A percentile compares a stretch with the other conserved stretches of the same genome.
Evolutionary conservation across 164 flowering plant species (phyloP).

Genomic region (Liquidambar formosana): DNA sequence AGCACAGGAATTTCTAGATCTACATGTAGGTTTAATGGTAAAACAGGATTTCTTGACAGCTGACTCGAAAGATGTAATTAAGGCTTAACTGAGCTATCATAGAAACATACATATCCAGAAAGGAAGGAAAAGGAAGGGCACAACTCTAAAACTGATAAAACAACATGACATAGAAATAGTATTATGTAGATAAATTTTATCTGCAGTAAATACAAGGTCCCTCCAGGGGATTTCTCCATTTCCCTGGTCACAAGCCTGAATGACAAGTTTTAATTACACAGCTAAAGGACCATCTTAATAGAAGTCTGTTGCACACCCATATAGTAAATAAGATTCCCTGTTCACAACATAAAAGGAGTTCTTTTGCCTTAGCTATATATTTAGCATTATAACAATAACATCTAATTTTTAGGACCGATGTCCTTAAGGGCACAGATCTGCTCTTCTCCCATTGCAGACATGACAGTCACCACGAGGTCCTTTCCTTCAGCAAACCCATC

Average conservation of each 20-base stretch:
- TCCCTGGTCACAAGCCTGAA: too few species aligned
- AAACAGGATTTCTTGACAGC: too few species aligned
- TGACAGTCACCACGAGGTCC: constrained; percentile 33
- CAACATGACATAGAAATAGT: background rate
- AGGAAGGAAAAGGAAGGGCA: too few species aligned
- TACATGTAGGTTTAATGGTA: too few species aligned
- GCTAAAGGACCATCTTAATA: background rate
- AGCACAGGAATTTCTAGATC: too few species aligned
- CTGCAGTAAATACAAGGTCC: constrained; percentile 1
- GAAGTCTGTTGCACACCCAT: constrained; percentile 9
- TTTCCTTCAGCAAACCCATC: constrained; percentile 33
- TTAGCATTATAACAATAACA: constrained; percentile 13
- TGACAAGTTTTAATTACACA: constrained; percentile 6
- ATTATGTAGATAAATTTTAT: background rate
- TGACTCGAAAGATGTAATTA: too few species aligned
- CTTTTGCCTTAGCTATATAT: constrained; percentile 10
- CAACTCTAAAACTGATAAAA: too few species aligned
- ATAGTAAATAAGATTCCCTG: constrained; percentile 7
- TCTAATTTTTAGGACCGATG: constrained; percentile 46
- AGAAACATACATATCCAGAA: too few species aligned
- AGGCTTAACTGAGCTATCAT: too few species aligned
- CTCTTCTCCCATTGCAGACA: constrained; percentile 39
- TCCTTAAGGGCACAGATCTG: constrained; percentile 32
- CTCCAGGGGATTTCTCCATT: too few species aligned
- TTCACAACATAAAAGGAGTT: background rate